phyloP scores from a whole-genome alignment of 805 yeast genomes.

The Scheffersomyces lignosus region DNA sequence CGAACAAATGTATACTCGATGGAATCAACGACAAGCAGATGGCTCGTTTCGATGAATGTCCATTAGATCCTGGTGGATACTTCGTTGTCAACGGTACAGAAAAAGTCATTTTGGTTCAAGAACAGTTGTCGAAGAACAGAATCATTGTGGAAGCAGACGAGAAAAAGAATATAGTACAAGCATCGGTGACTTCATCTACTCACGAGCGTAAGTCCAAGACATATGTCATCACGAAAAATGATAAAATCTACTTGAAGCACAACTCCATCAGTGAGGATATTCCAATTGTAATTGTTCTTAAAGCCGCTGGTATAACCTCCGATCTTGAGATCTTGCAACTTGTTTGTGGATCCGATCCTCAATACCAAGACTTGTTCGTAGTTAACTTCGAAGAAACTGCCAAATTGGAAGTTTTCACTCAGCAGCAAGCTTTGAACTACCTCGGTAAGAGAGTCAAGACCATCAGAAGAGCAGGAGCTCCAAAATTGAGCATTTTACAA shows the following conservation, averaged over 20 bases:
- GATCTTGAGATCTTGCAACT: constrained; percentile 92
- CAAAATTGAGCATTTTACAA: constrained; percentile 75
- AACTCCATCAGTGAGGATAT: constrained; percentile 94
- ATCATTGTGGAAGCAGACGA: constrained; percentile 98
- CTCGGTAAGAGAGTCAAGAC: constrained; percentile 92
- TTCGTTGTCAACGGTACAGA: constrained; percentile 98
- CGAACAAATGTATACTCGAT: constrained; percentile 84
- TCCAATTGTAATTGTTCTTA: constrained; percentile 88
- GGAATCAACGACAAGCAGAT: constrained; percentile 77
- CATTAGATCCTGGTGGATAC: constrained; percentile 98
- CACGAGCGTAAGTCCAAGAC: constrained; percentile 98
- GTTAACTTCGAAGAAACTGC: constrained; percentile 94
- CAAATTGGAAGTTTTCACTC: constrained; percentile 80
- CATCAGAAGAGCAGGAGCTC: constrained; percentile 80
- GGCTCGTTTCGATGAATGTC: constrained; percentile 92
- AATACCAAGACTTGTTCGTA: constrained; percentile 89
- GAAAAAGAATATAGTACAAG: constrained; percentile 90
- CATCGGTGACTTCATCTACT: constrained; percentile 96
- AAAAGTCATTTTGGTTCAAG: constrained; percentile 94
- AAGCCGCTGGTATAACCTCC: constrained; percentile 92
- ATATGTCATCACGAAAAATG: constrained; percentile 90
- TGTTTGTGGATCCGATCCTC: constrained; percentile 87
- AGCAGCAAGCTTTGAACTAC: constrained; percentile 89
- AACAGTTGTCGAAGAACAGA: constrained; percentile 94
- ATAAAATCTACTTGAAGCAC: constrained; percentile 86